phyloP scores from a whole-genome alignment of 176 grass and related monocot genomes.

The Ananas comosus region DNA sequence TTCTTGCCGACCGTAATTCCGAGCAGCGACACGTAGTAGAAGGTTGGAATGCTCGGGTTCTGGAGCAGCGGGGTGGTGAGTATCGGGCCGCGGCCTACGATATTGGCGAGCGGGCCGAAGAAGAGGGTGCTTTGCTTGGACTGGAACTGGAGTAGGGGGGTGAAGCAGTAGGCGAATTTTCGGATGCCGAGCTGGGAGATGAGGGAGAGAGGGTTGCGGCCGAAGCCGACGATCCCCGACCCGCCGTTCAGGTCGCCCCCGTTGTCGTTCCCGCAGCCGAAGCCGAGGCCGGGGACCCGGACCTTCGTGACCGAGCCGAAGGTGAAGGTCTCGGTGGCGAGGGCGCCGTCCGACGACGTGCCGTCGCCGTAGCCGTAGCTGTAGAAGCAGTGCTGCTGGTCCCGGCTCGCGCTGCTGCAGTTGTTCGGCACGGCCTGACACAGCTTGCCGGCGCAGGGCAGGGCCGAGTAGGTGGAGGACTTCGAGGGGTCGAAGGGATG shows the following conservation, averaged over 20 bases:
- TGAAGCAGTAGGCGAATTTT: conserved; percentile 75
- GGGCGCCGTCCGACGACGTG: conserved; percentile 31
- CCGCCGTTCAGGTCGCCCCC: conserved; percentile 38
- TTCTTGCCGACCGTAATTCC: conserved; percentile 52
- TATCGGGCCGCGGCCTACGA: background rate
- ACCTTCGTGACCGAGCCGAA: conserved; percentile 23
- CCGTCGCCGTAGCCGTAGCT: conserved; percentile 54
- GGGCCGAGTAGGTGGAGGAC: conserved; percentile 44
- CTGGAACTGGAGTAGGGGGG: conserved; percentile 14
- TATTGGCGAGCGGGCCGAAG: conserved; percentile 39
- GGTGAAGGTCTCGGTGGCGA: conserved; percentile 52
- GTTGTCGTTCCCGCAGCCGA: conserved; percentile 54
- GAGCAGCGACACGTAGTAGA: conserved; percentile 49
- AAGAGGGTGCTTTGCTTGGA: conserved; percentile 34
- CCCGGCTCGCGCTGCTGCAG: conserved; percentile 24
- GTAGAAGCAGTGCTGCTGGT: conserved; percentile 48
- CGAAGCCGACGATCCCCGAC: conserved; percentile 63
- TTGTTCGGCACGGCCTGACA: conserved; percentile 30
- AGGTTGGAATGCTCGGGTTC: conserved; percentile 23
- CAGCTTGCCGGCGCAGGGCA: conserved; percentile 39
- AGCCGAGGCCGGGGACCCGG: conserved; percentile 18
- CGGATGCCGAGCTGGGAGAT: conserved; percentile 49
- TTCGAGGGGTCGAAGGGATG: conserved; percentile 31
- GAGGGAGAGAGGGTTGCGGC: conserved; percentile 36
- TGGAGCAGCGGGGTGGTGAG: conserved; percentile 41